Conservation (phyloP, 768 basidiomycete species). For the Boletellus ananiceps region DNA sequence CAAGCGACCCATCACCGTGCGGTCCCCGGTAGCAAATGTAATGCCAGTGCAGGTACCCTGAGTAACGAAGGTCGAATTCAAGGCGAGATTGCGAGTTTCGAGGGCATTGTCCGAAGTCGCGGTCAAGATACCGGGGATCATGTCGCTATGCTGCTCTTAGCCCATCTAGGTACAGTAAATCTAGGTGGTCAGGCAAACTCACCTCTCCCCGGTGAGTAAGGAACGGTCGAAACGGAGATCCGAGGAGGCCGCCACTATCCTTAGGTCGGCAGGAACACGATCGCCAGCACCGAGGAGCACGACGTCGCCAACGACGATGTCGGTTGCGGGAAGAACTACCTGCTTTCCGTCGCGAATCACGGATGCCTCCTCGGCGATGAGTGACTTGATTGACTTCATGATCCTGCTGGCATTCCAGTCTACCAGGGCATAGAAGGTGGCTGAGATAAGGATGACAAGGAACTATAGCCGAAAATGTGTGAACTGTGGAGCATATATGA, state of each 20-base stretch:
- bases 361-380: constrained; percentile 57
- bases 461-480: constrained; percentile 24
- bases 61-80: constrained; percentile 41
- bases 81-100: constrained; percentile 44
- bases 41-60: constrained; percentile 41
- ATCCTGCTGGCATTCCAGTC: constrained; percentile 47
- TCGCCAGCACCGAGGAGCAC: constrained; percentile 51
- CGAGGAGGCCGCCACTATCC: constrained; percentile 47
- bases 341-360: constrained; percentile 48
- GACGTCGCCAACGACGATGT: constrained; percentile 56
- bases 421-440: constrained; percentile 46
- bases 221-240: constrained; percentile 52
- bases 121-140: constrained; percentile 43
- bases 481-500: neutral
- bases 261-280: constrained; percentile 55
- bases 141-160: constrained; percentile 30
- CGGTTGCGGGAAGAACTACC: constrained; percentile 45
- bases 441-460: constrained; percentile 39
- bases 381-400: constrained; percentile 54
- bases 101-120: constrained; percentile 46
- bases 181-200: neutral
- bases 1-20: constrained; percentile 48
- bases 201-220: constrained; percentile 50
- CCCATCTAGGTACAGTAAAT: neutral
- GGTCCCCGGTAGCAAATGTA: constrained; percentile 42